phyloP scores from a whole-genome alignment of 352 stramenopile species.

The Halophytophthora batemanensis region DNA sequence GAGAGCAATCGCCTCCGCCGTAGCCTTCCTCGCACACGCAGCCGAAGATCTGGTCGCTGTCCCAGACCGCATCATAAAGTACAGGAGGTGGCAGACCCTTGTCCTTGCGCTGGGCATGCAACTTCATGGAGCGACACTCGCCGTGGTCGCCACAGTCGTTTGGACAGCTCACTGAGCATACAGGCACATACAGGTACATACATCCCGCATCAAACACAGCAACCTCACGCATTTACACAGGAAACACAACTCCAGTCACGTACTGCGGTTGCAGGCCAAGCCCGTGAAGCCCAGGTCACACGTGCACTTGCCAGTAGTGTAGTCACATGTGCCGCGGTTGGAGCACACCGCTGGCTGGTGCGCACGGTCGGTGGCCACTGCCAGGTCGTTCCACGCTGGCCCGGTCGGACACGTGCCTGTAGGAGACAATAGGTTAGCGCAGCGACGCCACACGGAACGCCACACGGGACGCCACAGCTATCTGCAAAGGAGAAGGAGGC shows the following conservation, averaged over 20 bases:
- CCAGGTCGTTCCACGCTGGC: slow-evolving; percentile 55
- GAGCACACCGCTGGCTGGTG: slow-evolving; percentile 60
- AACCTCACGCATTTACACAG: not conserved
- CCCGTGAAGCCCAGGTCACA: slow-evolving; percentile 81
- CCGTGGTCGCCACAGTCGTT: slow-evolving; percentile 61
- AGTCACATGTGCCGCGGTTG: slow-evolving; percentile 67
- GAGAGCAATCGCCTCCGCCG: slow-evolving; percentile 83
- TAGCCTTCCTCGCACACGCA: slow-evolving; percentile 87
- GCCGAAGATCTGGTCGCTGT: slow-evolving; percentile 86
- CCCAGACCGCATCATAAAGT: slow-evolving; percentile 66
- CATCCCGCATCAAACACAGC: not conserved
- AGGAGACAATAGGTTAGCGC: not conserved
- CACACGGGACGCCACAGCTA: not conserved
- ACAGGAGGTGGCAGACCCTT: slow-evolving; percentile 42
- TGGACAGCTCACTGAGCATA: slow-evolving; percentile 74
- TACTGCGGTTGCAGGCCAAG: slow-evolving; percentile 74
- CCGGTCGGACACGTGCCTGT: slow-evolving; percentile 54
- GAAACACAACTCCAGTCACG: not conserved
- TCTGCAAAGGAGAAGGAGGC: not conserved
- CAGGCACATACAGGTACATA: not conserved
- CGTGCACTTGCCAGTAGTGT: slow-evolving; percentile 51
- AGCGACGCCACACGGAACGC: not conserved
- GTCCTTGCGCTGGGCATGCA: slow-evolving; percentile 62
- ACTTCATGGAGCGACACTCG: slow-evolving; percentile 71
- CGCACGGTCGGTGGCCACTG: slow-evolving; percentile 47